Evolutionary conservation across 2,329 filamentous ascomycete genomes (phyloP).

Genomic region (Cercospora canescens): DNA sequence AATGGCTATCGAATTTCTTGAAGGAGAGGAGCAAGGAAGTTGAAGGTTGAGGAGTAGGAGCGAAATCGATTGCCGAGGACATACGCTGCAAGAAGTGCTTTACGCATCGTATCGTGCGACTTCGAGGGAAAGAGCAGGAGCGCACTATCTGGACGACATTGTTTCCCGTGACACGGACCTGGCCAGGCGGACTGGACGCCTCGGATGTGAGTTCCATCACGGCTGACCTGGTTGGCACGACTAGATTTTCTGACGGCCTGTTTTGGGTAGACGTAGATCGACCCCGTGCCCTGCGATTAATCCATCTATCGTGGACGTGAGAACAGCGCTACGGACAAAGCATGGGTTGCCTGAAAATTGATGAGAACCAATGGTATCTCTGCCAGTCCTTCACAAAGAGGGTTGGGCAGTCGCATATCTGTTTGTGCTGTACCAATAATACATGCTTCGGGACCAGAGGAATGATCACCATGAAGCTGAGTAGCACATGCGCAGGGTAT

Average conservation of each 20-base stretch:
- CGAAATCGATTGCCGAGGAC: neutral
- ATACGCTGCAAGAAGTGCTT: neutral
- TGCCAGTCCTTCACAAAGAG: neutral
- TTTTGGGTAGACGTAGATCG: neutral
- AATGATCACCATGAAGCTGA: neutral
- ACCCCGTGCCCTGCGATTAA: neutral
- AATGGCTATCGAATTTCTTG: slow-evolving; percentile 51
- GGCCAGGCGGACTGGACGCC: neutral
- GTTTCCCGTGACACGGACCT: neutral
- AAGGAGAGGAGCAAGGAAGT: slow-evolving; percentile 49
- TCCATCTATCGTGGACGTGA: neutral
- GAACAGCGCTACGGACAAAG: neutral
- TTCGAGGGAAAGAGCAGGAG: neutral
- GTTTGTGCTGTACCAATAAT: neutral
- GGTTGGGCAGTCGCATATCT: neutral
- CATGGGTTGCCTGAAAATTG: neutral
- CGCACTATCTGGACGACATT: neutral
- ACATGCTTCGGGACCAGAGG: neutral
- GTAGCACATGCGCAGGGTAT: neutral
- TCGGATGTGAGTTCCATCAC: neutral
- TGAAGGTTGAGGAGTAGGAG: slow-evolving; percentile 37
- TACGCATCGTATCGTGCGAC: neutral
- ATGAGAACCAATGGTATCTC: neutral
- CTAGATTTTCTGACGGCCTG: neutral
- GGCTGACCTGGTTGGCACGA: neutral